Evolutionary conservation across 768 basidiomycete genomes (phyloP).

Genomic region (Rhodosporidiobolus odoratus): DNA sequence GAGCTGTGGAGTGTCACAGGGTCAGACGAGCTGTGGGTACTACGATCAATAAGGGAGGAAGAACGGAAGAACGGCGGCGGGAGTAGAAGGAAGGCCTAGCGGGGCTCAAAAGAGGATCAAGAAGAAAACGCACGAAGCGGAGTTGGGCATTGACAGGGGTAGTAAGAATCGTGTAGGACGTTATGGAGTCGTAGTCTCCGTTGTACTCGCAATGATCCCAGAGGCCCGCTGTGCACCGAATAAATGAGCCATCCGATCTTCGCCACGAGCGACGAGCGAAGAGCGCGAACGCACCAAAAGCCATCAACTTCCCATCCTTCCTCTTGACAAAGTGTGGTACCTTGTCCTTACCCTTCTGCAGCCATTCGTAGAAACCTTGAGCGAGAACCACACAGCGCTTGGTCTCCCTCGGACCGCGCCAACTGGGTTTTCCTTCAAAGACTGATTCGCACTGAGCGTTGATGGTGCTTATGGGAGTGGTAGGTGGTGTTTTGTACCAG

Average conservation of each 20-base stretch:
- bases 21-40: background rate
- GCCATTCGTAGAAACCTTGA: conserved; percentile 94
- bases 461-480: conserved; percentile 68
- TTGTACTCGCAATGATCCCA: conserved; percentile 38
- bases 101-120: background rate
- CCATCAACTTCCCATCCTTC: conserved; percentile 60
- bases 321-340: conserved; percentile 75
- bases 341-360: conserved; percentile 68
- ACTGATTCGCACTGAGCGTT: conserved; percentile 85
- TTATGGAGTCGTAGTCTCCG: conserved; percentile 54
- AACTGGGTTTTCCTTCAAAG: conserved; percentile 65
- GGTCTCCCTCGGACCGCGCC: conserved; percentile 72
- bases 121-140: conserved; percentile 51
- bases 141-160: conserved; percentile 66
- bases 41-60: too few relatives aligned
- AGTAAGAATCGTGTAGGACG: conserved; percentile 86
- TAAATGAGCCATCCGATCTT: too few relatives aligned
- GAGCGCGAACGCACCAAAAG: conserved; percentile 58
- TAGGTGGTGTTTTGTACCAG: conserved; percentile 68
- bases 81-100: background rate
- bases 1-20: conserved; percentile 49
- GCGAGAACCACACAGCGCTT: conserved; percentile 81
- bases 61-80: too few relatives aligned
- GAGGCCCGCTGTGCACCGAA: conserved; percentile 5
- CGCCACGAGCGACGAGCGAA: background rate